Percentiles rank a stretch among this genome's conserved stretches.
Evolutionary conservation across 306 rosid species (phyloP).

Genomic region (Pyrus communis): DNA sequence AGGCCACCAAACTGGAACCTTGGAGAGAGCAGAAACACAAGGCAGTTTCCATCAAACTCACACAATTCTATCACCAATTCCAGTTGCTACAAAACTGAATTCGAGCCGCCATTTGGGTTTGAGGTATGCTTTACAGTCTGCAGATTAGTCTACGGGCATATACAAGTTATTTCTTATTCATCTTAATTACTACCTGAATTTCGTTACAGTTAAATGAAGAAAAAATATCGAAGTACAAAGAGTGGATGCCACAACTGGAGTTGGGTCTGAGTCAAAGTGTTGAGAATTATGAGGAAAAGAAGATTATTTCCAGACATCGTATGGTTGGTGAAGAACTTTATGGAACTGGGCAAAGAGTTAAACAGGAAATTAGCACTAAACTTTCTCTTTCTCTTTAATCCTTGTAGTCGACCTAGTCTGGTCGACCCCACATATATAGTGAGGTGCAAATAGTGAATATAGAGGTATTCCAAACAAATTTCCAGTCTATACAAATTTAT

Average conservation of each 20-base stretch:
- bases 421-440: too few relatives aligned
- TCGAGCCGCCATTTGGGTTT: slow-evolving; percentile 38
- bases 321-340: slow-evolving; percentile 5
- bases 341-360: slow-evolving; percentile 10
- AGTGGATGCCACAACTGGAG: slow-evolving; percentile 52
- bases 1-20: background rate
- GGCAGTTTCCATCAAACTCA: slow-evolving; percentile 18
- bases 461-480: background rate
- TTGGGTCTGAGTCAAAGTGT: slow-evolving; percentile 40
- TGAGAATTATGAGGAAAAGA: slow-evolving; percentile 15
- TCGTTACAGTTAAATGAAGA: slow-evolving; percentile 37
- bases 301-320: slow-evolving; percentile 4
- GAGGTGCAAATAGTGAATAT: background rate
- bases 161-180: background rate
- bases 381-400: slow-evolving; percentile 56
- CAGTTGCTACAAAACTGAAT: slow-evolving; percentile 18
- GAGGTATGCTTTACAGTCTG: slow-evolving; percentile 21
- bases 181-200: background rate
- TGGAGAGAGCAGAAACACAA: slow-evolving; percentile 2
- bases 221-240: slow-evolving; percentile 21
- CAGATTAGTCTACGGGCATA: background rate
- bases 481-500: background rate
- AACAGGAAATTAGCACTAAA: slow-evolving; percentile 50
- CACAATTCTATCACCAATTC: slow-evolving; percentile 12
- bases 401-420: background rate